A percentile compares a stretch with the other conserved stretches of the same genome.
Conservation (phyloP, 345 rosid genomes). For the Salix suchowensis region DNA sequence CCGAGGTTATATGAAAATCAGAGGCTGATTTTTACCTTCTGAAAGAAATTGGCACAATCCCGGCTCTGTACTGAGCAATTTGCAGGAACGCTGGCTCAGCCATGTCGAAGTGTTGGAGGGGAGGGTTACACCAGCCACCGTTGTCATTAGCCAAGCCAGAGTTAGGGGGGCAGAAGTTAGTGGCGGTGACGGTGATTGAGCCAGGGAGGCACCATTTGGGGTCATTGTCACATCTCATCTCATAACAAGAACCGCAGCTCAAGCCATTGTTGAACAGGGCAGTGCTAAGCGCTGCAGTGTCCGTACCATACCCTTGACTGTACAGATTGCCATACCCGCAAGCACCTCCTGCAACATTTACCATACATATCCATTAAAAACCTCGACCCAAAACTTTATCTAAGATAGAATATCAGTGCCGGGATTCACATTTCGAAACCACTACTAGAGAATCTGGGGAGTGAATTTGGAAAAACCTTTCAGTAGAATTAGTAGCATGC, state of each 20-base stretch:
- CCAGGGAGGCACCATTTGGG: conserved; percentile 35
- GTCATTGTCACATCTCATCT: conserved; percentile 26
- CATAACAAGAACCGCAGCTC: conserved; percentile 33
- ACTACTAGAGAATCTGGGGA: no score
- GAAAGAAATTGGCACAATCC: conserved; percentile 87
- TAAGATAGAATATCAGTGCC: no score
- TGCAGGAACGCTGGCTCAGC: conserved; percentile 95
- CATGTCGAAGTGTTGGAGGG: conserved; percentile 89
- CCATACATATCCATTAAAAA: no score
- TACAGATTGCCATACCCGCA: conserved; percentile 32
- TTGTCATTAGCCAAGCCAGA: conserved; percentile 58
- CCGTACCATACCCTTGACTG: conserved; percentile 33
- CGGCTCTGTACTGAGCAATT: conserved; percentile 89
- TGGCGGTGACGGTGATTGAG: conserved; percentile 26
- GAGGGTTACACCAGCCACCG: conserved; percentile 99
- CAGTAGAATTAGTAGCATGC: no score
- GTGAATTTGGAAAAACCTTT: no score
- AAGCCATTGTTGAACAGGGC: conserved; percentile 31
- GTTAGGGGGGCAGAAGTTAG: conserved; percentile 73
- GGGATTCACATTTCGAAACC: no score
- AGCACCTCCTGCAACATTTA: conserved; percentile 24
- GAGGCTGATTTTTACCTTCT: conserved; percentile 42
- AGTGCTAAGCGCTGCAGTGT: conserved; percentile 37
- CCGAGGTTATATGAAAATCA: not conserved
- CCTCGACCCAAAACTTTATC: no score